Evolutionary conservation across 495 filamentous ascomycete species (phyloP), one percentile per base, ranked within the genome.

Genomic region (Penicillium alfredii): DNA sequence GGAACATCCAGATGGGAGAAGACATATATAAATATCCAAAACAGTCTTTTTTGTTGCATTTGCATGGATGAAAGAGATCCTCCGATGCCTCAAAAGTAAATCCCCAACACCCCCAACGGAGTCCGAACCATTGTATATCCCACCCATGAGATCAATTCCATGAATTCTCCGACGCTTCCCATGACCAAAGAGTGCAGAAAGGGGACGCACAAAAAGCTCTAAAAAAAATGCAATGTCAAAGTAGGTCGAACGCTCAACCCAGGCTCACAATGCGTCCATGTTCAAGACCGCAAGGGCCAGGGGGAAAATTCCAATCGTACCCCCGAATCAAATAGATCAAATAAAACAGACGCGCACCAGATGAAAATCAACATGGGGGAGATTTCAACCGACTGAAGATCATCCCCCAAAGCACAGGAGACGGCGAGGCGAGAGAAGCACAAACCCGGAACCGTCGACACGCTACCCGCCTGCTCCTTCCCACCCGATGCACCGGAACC

Each of bases 401-500:
- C 38, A 49, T 41, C 45, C 46, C 48, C 44, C 34, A 56, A 56
- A 49, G 40, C 38, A 53, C 44, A 49, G 36, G 48, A 49, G 50
- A 49, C 49, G 51, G 53, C 47, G 45, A 58, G 47, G 55, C 48
- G 48, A 60, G 47, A 56, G 26, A 34, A 42, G n/a, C n/a, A n/a
- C n/a, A 53, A 38, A 51, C 47, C 50, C 49, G 36, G 41, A 60
- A 53, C 42, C 63, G 47, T 64, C 47, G 47, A 63, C 56, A 63
- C 60, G 58, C 63, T 65, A 60, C 62, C 64, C 53, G 62, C 66
- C 66, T 63, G 64, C 66, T 68, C 66, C 66, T 62, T 62, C 62
- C 66, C 58, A 67, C 64, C 66, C 45, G 58, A 69, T 68, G 64
- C 64, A 68, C 64, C 66, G 57, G 60, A 63, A 67, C 61, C 58